Percentiles rank a stretch among this genome's conserved stretches.
These are phyloP conservation scores for Tuber melanosporum DNA, from an alignment of 495 filamentous ascomycete genomes.

Conservation along the genomic window DNA sequence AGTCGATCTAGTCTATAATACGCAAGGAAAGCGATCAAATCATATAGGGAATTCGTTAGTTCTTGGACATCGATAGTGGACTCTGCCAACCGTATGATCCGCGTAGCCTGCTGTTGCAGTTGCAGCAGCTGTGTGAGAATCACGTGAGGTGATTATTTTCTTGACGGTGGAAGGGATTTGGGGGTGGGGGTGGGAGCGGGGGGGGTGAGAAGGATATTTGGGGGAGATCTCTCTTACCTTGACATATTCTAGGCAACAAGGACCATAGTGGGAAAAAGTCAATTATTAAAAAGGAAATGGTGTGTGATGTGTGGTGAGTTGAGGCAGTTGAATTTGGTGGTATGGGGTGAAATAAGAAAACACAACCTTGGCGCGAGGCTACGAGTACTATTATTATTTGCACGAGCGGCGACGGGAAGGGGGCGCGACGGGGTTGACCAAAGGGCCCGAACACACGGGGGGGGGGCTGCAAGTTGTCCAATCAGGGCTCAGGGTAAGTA, in stretches of 20 bases:
- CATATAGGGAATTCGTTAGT: conserved; percentile 26
- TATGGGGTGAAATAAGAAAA: conserved; percentile 25
- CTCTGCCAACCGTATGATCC: conserved; percentile 32
- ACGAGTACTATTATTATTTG: conserved; percentile 37
- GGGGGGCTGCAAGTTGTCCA: not conserved
- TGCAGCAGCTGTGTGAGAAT: conserved; percentile 36
- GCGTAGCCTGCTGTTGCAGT: conserved; percentile 36
- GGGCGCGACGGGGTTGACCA: conserved; percentile 36
- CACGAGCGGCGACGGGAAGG: conserved; percentile 33
- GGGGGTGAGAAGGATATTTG: not conserved
- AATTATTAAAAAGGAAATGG: conserved; percentile 31
- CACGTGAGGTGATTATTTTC: conserved; percentile 31
- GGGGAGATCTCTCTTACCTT: conserved; percentile 31
- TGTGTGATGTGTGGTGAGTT: conserved; percentile 19
- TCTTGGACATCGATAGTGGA: conserved; percentile 10
- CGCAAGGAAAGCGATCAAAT: conserved; percentile 31
- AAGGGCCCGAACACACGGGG: conserved; percentile 30
- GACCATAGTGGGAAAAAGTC: conserved; percentile 41
- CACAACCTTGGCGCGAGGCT: conserved; percentile 36
- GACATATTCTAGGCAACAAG: conserved; percentile 42
- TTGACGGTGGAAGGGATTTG: not conserved
- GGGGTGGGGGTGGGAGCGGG: not conserved
- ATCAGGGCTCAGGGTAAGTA: conserved; percentile 5
- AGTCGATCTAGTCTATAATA: conserved; percentile 71
- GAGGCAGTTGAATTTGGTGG: conserved; percentile 35